Percentiles rank a stretch among this genome's conserved stretches.
phyloP scores from a whole-genome alignment of 805 yeast species.

The Schizosaccharomyces lindneri region DNA sequence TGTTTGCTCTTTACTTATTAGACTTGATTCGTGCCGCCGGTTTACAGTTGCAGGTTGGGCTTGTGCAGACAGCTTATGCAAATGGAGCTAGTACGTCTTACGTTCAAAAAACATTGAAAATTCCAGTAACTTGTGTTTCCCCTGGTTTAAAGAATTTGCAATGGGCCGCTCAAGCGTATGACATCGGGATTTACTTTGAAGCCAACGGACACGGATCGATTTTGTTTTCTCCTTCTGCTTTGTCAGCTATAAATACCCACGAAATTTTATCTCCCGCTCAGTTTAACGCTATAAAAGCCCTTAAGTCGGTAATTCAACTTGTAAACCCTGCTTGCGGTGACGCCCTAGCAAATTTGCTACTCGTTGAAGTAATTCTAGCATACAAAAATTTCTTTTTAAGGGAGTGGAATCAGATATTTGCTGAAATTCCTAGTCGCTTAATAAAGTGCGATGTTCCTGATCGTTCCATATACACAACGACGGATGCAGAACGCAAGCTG shows the following conservation, averaged over 20 bases:
- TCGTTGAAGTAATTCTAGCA: slow-evolving; percentile 40
- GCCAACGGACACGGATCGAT: slow-evolving; percentile 99
- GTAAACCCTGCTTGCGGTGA: slow-evolving; percentile 98
- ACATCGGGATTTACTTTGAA: slow-evolving; percentile 84
- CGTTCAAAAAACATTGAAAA: slow-evolving; percentile 29
- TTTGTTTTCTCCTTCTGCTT: slow-evolving; percentile 35
- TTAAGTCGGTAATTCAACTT: slow-evolving; percentile 37
- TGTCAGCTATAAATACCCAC: slow-evolving; percentile 16
- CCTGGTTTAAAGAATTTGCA: slow-evolving; percentile 95
- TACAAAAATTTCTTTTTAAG: slow-evolving; percentile 32
- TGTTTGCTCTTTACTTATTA: slow-evolving; percentile 47
- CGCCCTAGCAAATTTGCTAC: slow-evolving; percentile 75
- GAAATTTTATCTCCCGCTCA: slow-evolving; percentile 21
- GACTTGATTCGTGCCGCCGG: slow-evolving; percentile 24
- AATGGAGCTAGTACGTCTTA: slow-evolving; percentile 74
- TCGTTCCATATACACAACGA: slow-evolving; percentile 52
- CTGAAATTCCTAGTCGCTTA: slow-evolving; percentile 68
- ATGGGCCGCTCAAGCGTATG: slow-evolving; percentile 61
- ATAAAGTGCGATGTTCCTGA: slow-evolving; percentile 66
- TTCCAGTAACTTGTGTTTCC: slow-evolving; percentile 71
- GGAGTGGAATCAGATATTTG: slow-evolving; percentile 54
- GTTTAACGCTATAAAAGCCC: slow-evolving; percentile 24
- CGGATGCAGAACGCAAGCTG: slow-evolving; percentile 71
- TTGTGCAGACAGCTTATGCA: slow-evolving; percentile 94
- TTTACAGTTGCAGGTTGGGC: slow-evolving; percentile 32